Conservation (phyloP, 1,284 basidiomycete species). For the Fistulina hepatica region DNA sequence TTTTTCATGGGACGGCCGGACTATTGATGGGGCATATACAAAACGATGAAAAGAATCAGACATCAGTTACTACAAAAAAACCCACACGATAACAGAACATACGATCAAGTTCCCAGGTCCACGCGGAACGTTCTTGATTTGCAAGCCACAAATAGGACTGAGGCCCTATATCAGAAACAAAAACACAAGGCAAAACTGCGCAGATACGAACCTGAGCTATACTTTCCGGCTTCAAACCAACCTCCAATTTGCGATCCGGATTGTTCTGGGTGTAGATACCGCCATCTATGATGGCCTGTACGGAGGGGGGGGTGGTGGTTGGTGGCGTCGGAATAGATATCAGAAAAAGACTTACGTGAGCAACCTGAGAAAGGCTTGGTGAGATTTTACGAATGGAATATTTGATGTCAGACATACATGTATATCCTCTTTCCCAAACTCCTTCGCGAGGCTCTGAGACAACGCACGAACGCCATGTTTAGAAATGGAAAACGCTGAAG, state of each 20-base stretch:
- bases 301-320: constrained; percentile 6
- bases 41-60: no score
- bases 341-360: constrained; percentile 39
- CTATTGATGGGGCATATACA: no score
- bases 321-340: neutral
- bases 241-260: constrained; percentile 30
- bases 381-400: neutral
- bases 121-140: constrained; percentile 48
- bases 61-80: no score
- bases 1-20: no score
- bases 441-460: constrained; percentile 67
- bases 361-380: constrained; percentile 30
- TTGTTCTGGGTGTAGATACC: constrained; percentile 42
- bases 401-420: constrained; percentile 42
- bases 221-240: constrained; percentile 45
- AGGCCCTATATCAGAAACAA: constrained; percentile 12
- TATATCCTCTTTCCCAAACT: constrained; percentile 66
- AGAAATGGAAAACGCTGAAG: constrained; percentile 57
- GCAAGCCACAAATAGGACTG: constrained; percentile 46
- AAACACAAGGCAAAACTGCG: constrained; percentile 18
- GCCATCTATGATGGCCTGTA: constrained; percentile 52
- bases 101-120: constrained; percentile 66
- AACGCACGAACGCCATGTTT: constrained; percentile 60
- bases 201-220: constrained; percentile 46
- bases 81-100: no score